phyloP scores from a whole-genome alignment of 331 rosid species.

The Rhamnella rubrinervis region DNA sequence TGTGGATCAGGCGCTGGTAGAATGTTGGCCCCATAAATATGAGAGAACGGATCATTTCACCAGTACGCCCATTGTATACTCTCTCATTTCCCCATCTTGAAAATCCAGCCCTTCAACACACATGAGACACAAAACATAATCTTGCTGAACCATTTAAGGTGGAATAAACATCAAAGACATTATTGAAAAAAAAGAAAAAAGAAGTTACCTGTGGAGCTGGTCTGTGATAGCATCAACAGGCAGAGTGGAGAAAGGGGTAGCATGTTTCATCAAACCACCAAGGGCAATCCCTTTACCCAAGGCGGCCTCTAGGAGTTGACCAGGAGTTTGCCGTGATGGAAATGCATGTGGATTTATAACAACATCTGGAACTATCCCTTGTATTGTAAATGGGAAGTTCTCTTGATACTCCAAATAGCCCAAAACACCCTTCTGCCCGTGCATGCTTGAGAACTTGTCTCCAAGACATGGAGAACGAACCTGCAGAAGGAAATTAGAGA shows the following conservation, averaged over 20 bases:
- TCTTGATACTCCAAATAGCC: slow-evolving; percentile 92
- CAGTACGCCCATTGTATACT: slow-evolving; percentile 88
- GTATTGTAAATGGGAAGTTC: slow-evolving; percentile 87
- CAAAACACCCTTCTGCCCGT: slow-evolving; percentile 94
- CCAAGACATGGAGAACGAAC: slow-evolving; percentile 91
- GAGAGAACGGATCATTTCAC: slow-evolving; percentile 80
- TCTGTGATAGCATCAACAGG: slow-evolving; percentile 78
- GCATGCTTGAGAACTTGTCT: slow-evolving; percentile 99
- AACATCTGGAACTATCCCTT: slow-evolving; percentile 94
- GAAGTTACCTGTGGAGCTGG: slow-evolving; percentile 82
- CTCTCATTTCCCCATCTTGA: slow-evolving; percentile 91
- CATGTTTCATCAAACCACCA: slow-evolving; percentile 59
- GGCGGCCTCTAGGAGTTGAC: slow-evolving; percentile 96
- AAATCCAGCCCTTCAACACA: slow-evolving; percentile 73
- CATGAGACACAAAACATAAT: slow-evolving; percentile 21
- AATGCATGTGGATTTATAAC: slow-evolving; percentile 98
- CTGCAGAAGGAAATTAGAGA: slow-evolving; percentile 36
- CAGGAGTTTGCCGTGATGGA: slow-evolving; percentile 97
- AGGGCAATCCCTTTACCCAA: slow-evolving; percentile 91
- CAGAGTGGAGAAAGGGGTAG: slow-evolving; percentile 88
- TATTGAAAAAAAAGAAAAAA: background rate
- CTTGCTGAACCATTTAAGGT: slow-evolving; percentile 8
- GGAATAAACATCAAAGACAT: too few species aligned
- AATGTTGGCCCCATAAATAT: slow-evolving; percentile 98
- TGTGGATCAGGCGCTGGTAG: slow-evolving; percentile 91